phyloP scores from a whole-genome alignment of 495 filamentous ascomycete genomes.

The Elaphomyces granulatus region DNA sequence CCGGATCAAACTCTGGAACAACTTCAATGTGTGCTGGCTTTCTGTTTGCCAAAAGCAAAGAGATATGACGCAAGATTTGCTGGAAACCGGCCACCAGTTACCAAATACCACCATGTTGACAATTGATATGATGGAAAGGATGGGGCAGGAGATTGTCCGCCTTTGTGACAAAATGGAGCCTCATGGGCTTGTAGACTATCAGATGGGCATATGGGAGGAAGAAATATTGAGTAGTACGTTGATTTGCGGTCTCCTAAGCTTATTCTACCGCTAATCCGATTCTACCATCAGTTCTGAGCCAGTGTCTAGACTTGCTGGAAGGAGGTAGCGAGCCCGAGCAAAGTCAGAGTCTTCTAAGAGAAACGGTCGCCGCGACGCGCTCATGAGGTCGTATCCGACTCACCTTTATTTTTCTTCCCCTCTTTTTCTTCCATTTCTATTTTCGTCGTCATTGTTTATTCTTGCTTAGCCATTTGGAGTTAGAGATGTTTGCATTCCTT shows the following conservation, averaged over 20 bases:
- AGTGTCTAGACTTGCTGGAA: constrained; percentile 46
- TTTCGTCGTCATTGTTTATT: not conserved
- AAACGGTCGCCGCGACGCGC: not conserved
- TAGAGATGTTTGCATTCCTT: too few species aligned
- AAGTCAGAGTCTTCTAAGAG: not conserved
- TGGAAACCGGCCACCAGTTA: constrained; percentile 43
- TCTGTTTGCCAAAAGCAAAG: constrained; percentile 75
- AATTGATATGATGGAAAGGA: constrained; percentile 53
- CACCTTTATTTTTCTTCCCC: not conserved
- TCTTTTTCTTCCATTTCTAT: not conserved
- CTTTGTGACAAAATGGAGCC: constrained; percentile 77
- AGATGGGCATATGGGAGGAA: constrained; percentile 94
- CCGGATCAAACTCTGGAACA: constrained; percentile 72
- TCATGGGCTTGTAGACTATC: constrained; percentile 87
- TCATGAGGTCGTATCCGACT: not conserved
- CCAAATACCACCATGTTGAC: constrained; percentile 51
- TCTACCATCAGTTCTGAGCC: constrained; percentile 49
- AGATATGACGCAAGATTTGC: constrained; percentile 47
- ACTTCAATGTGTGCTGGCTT: constrained; percentile 94
- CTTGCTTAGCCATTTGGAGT: not conserved
- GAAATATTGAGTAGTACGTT: constrained; percentile 69
- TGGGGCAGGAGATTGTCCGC: constrained; percentile 68
- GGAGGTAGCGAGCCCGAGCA: not conserved
- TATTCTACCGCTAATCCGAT: constrained; percentile 2
- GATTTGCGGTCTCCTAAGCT: too few species aligned